A percentile compares a stretch with the other conserved stretches of the same genome.
These are phyloP conservation scores for Rhizomucor miehei DNA, from an alignment of 371 early-diverging fungal genomes.

Conservation along the genomic window DNA sequence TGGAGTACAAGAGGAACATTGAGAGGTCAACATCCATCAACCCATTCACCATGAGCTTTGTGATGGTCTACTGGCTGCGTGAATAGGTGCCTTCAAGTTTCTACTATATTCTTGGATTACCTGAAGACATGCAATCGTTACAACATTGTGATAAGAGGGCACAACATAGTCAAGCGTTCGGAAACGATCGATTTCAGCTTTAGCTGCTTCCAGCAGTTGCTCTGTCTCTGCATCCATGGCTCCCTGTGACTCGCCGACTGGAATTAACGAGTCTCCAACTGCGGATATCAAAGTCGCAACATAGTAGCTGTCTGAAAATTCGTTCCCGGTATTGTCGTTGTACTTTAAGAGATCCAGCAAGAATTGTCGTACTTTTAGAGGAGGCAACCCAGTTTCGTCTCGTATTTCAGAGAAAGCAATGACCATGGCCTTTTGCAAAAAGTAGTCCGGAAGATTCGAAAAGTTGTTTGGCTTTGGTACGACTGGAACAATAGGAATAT, in stretches of 20 bases:
- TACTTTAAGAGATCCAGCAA: conserved; percentile 76
- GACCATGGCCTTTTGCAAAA: conserved; percentile 80
- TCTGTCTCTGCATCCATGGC: conserved; percentile 42
- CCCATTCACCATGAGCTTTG: conserved; percentile 58
- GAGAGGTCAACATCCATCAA: conserved; percentile 64
- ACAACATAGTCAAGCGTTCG: conserved; percentile 76
- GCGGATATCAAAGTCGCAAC: conserved; percentile 70
- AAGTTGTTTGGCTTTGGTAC: conserved; percentile 89
- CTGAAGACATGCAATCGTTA: conserved; percentile 78
- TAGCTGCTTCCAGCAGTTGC: conserved; percentile 53
- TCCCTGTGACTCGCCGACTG: conserved; percentile 34
- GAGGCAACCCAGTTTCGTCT: conserved; percentile 64
- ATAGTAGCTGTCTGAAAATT: conserved; percentile 82
- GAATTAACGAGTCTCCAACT: conserved; percentile 68
- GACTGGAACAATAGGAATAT: conserved; percentile 45
- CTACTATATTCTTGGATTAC: conserved; percentile 24
- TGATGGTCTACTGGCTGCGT: conserved; percentile 19
- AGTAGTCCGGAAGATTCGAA: conserved; percentile 81
- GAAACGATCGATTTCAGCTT: conserved; percentile 79
- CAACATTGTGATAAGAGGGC: conserved; percentile 82
- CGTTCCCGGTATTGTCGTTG: conserved; percentile 91
- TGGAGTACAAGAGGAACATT: conserved; percentile 61
- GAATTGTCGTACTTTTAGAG: conserved; percentile 62
- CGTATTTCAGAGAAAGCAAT: conserved; percentile 72
- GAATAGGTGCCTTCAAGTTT: neutral